Conservation (phyloP, 2,329 filamentous ascomycete species). For the Trichophyton rubrum region DNA sequence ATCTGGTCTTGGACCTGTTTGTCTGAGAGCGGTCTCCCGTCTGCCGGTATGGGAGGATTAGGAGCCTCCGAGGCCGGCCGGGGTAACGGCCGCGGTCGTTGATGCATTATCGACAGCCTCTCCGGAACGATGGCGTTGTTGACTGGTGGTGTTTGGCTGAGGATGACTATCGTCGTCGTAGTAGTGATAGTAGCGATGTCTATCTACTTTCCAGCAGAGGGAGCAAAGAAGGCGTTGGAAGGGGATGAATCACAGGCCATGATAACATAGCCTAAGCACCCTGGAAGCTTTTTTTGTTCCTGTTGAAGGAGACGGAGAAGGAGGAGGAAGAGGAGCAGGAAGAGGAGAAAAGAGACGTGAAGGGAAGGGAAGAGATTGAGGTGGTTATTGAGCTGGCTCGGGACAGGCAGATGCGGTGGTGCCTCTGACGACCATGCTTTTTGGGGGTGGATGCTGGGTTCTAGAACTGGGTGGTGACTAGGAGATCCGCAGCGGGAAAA, state of each 20-base stretch:
- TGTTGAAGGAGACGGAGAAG: not conserved
- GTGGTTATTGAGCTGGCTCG: not conserved
- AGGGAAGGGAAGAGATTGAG: not conserved
- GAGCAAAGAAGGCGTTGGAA: constrained; percentile 21
- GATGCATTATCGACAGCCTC: constrained; percentile 56
- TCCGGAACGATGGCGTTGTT: not conserved
- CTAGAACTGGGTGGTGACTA: not conserved
- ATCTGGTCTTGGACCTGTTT: constrained; percentile 45
- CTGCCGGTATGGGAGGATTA: not conserved
- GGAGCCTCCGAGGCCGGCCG: not conserved
- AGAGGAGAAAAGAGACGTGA: not conserved
- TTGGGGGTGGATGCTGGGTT: not conserved
- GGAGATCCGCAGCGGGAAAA: not conserved
- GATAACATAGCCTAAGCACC: constrained; percentile 21
- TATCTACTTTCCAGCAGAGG: constrained; percentile 24
- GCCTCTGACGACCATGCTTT: not conserved
- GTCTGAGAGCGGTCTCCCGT: not conserved
- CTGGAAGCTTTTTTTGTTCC: no score
- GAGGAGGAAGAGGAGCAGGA: not conserved
- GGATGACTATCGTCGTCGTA: constrained; percentile 6
- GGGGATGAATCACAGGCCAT: constrained; percentile 25
- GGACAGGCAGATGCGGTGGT: not conserved
- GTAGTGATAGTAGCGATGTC: constrained; percentile 8
- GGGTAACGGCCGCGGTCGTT: constrained; percentile 60
- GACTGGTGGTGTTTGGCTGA: constrained; percentile 5